Conservation (phyloP, 2,329 filamentous ascomycete species). For the Hypoxylon rubiginosum region DNA sequence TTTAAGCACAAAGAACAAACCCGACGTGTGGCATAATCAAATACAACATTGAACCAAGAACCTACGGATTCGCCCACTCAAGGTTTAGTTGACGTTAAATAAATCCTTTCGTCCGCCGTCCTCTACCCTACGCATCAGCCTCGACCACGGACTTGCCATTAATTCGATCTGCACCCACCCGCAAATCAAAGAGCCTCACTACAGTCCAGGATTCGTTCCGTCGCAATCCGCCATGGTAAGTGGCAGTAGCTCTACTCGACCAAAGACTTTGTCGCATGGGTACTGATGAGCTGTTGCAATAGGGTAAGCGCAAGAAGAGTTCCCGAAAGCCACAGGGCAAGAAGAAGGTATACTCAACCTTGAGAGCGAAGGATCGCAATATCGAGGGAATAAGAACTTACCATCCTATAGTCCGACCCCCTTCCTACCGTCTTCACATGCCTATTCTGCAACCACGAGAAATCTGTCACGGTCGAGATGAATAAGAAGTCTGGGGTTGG, state of each 20-base stretch:
- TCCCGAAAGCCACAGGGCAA: conserved; percentile 84
- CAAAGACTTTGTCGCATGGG: background rate
- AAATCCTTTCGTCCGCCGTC: background rate
- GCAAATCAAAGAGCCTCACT: background rate
- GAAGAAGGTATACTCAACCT: conserved; percentile 75
- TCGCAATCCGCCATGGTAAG: conserved; percentile 43
- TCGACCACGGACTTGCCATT: conserved; percentile 1
- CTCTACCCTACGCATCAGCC: background rate
- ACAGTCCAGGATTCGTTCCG: background rate
- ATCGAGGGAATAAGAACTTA: conserved; percentile 35
- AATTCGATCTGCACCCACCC: background rate
- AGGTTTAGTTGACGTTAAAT: background rate
- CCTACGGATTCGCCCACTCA: background rate
- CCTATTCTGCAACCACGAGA: conserved; percentile 98
- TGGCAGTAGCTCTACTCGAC: conserved; percentile 1
- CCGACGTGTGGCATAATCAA: background rate
- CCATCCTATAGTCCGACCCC: conserved; percentile 69
- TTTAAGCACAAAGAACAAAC: background rate
- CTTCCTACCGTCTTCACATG: conserved; percentile 91
- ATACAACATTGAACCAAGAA: background rate
- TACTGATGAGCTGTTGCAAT: conserved; percentile 8
- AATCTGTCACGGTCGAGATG: conserved; percentile 88
- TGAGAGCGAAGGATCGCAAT: background rate
- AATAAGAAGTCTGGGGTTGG: conserved; percentile 94
- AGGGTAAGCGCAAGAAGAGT: conserved; percentile 96